phyloP scores from a whole-genome alignment of 2,329 filamentous ascomycete genomes.

The Graphilbum sp. region DNA sequence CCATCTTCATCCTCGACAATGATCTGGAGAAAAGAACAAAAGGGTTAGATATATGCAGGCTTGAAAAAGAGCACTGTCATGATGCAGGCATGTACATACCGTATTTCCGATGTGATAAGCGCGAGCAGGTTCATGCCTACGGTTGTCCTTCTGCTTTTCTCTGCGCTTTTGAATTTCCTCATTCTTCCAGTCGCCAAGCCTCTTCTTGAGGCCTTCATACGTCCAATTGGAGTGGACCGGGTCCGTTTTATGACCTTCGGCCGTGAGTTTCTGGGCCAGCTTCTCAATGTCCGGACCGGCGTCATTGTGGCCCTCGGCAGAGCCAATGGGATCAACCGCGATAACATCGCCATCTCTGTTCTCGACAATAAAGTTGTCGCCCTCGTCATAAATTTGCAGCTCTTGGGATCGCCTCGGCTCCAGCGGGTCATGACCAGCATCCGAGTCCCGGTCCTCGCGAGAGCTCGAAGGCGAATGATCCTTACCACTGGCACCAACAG shows the following conservation, averaged over 20 bases:
- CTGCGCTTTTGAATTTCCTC: slow-evolving; percentile 48
- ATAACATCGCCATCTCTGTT: slow-evolving; percentile 78
- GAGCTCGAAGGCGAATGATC: too few relatives aligned
- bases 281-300: slow-evolving; percentile 4
- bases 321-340: slow-evolving; percentile 36
- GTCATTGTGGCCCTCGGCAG: neutral
- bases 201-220: slow-evolving; percentile 30
- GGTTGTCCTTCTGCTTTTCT: slow-evolving; percentile 35
- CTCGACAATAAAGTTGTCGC: slow-evolving; percentile 63
- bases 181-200: slow-evolving; percentile 33
- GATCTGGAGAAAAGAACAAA: slow-evolving; percentile 26
- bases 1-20: slow-evolving; percentile 76
- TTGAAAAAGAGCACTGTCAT: too few relatives aligned
- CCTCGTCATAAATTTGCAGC: slow-evolving; percentile 54
- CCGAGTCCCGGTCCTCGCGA: too few relatives aligned
- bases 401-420: neutral
- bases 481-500: too few relatives aligned
- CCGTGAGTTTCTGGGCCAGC: slow-evolving; percentile 8
- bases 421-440: neutral
- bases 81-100: slow-evolving; percentile 26
- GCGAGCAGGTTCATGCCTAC: slow-evolving; percentile 54
- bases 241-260: slow-evolving; percentile 17
- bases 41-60: too few relatives aligned
- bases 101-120: slow-evolving; percentile 78
- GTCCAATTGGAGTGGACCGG: slow-evolving; percentile 22